Base-by-base conservation (phyloP, 2,329 filamentous ascomycete genomes). In the Fusarium musae region DNA sequence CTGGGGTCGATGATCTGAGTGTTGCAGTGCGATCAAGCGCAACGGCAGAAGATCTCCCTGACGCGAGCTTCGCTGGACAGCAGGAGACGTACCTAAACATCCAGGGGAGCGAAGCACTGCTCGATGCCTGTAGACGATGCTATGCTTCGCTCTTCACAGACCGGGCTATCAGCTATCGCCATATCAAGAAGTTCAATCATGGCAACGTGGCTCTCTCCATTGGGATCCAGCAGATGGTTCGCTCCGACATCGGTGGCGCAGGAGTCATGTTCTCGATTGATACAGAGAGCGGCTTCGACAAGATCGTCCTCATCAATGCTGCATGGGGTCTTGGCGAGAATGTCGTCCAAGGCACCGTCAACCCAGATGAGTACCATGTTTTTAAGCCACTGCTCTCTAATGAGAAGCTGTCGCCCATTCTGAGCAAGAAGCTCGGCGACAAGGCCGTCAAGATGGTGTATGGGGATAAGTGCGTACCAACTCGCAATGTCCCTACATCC, bases 251-350 rank as follows among this genome's bases (percentile, higher is more conserved):
- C 17, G 68, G 79, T 9, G 80, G 80, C 15, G 80, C 81, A 12
- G 82, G 82, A 23, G 81, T 83, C 50, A 83, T 84, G 81, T 83
- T 83, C 72, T 81, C 81, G 39, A 80, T 83, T 30, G 81, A 84
- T 63, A 83, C 82, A 5, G 81, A 83, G 63, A 82, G 78, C 34
- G 82, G 81, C 10, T 83, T 82, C 42, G 79, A 83, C 66, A 81
- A 81, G 65, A 72, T 82, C 21, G 79, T 83, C n/a, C 75, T 83
- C 52, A 83, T 83, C 74, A 83, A 82, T 57, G 46, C 67, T 19
- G 66, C 70, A 9, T 83, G 81, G 82, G 82, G 81, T 4, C 77
- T 84, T 13, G 82, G 82, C 9, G 82, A 83, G 70, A 83, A 82
- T 46, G 69, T 83, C 11, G 81, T 83, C 4, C 80, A 82, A 65